Percentiles rank a stretch among this genome's conserved stretches.
These are phyloP conservation scores for Erysimum pusillum DNA, from an alignment of 441 rosid species.

Conservation along the genomic window DNA sequence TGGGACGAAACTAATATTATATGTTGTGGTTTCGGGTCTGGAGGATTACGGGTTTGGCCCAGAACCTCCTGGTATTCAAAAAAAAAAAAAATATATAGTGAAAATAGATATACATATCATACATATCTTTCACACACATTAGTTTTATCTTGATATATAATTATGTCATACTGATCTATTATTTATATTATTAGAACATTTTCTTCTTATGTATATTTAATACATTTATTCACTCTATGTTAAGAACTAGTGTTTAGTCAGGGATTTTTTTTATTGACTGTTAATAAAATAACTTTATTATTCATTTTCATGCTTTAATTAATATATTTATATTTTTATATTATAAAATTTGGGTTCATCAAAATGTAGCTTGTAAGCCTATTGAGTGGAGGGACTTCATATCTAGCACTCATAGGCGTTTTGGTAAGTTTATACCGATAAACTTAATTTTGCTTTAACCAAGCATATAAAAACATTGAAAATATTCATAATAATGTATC, in stretches of 20 bases:
- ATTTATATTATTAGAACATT: background rate
- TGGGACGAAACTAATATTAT: too few species aligned
- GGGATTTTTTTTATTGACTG: background rate
- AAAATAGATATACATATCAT: too few species aligned
- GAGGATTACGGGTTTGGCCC: too few species aligned
- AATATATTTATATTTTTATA: background rate
- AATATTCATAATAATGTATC: background rate
- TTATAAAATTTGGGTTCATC: slow-evolving; percentile 3
- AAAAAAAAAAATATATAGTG: too few species aligned
- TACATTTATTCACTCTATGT: background rate
- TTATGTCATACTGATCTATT: too few species aligned
- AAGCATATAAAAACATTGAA: background rate
- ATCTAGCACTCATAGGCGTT: slow-evolving; percentile 68
- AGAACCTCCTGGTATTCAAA: too few species aligned
- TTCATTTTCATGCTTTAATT: background rate
- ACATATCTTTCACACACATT: background rate
- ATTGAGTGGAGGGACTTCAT: slow-evolving; percentile 50
- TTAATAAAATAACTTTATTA: background rate
- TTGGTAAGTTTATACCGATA: slow-evolving; percentile 56
- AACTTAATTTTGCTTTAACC: background rate
- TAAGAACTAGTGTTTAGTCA: background rate
- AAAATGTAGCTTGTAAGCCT: slow-evolving; percentile 54
- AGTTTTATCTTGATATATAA: background rate
- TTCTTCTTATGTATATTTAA: background rate
- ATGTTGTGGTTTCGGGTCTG: too few species aligned